Conservation (phyloP, 1,284 basidiomycete species). For the Ceratobasidium sp. region DNA sequence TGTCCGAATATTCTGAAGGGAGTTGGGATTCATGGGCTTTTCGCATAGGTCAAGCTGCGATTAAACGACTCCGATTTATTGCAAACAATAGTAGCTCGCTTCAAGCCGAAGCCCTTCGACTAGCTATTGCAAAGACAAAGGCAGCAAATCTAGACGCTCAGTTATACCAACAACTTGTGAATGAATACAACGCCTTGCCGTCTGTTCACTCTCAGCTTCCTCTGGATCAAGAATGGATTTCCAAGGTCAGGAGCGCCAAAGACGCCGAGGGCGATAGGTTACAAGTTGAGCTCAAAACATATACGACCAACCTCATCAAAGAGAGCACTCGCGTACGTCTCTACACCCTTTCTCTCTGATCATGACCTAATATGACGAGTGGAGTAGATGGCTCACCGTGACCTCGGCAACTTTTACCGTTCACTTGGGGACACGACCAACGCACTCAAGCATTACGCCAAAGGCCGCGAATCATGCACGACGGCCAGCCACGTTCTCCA, state of each 20-base stretch:
- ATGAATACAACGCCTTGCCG: constrained; percentile 61
- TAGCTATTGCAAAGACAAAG: constrained; percentile 68
- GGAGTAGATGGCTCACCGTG: constrained; percentile 79
- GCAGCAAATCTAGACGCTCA: constrained; percentile 61
- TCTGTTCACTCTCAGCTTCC: constrained; percentile 56
- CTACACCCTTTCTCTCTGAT: constrained; percentile 16
- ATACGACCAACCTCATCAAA: constrained; percentile 91
- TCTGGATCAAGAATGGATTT: constrained; percentile 69
- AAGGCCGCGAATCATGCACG: constrained; percentile 85
- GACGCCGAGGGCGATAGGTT: constrained; percentile 72
- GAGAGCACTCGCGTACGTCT: constrained; percentile 84
- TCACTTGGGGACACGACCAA: constrained; percentile 70
- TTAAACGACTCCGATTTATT: constrained; percentile 73
- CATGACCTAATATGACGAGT: constrained; percentile 38
- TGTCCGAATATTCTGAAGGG: neutral
- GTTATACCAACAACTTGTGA: constrained; percentile 63
- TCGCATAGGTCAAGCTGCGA: constrained; percentile 70
- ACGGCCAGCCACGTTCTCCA: constrained; percentile 85
- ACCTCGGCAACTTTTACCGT: constrained; percentile 79
- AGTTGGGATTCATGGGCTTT: too few relatives aligned
- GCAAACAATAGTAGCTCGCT: constrained; percentile 68
- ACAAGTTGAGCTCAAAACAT: constrained; percentile 88
- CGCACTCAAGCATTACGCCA: constrained; percentile 80
- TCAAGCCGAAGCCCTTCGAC: constrained; percentile 69
- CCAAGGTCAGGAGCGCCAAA: constrained; percentile 66